Conservation (phyloP, 352 stramenopile genomes). For the Peronospora belbahrii region DNA sequence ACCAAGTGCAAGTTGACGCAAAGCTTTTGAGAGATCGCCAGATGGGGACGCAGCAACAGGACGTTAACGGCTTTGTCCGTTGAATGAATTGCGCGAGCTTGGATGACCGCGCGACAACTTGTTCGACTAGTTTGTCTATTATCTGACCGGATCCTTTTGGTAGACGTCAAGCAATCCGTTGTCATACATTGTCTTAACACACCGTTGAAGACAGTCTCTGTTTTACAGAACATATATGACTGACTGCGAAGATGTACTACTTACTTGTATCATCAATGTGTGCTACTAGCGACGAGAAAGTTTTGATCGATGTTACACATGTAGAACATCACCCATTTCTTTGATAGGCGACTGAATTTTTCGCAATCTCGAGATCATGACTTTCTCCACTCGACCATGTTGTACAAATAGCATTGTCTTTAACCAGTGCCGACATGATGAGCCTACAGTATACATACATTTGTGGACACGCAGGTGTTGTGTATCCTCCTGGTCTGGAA, state of each 20-base stretch:
- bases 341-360: background rate
- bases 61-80: background rate
- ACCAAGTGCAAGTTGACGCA: constrained; percentile 1
- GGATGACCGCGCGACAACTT: too few species aligned
- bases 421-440: background rate
- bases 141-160: too few species aligned
- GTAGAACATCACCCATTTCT: constrained; percentile 2
- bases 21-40: background rate
- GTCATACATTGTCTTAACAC: too few species aligned
- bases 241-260: too few species aligned
- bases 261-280: too few species aligned
- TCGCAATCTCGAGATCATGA: too few species aligned
- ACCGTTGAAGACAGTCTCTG: too few species aligned
- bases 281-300: constrained; percentile 9
- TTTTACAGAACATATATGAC: background rate
- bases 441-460: too few species aligned
- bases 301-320: constrained; percentile 18
- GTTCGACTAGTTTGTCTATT: too few species aligned
- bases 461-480: background rate
- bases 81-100: too few species aligned
- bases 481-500: constrained; percentile 10
- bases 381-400: too few species aligned
- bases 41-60: background rate
- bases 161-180: too few species aligned
- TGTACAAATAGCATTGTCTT: background rate